phyloP scores from a whole-genome alignment of 2,329 filamentous ascomycete species.

The Emmonsiellopsis sp. region DNA sequence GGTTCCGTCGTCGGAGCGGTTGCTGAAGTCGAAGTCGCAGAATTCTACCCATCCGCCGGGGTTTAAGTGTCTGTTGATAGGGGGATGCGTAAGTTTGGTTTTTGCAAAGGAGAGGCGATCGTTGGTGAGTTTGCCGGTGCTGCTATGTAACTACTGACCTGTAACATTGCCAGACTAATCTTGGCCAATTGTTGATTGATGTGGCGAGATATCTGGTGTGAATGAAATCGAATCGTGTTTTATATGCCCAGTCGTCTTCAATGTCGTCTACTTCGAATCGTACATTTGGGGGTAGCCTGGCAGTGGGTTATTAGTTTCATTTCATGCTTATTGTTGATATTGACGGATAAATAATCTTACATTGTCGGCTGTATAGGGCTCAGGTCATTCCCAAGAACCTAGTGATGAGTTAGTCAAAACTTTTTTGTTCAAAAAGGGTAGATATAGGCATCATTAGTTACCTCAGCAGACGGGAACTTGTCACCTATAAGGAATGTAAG shows the following conservation, averaged over 20 bases:
- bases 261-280: constrained; percentile 55
- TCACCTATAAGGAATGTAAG: constrained; percentile 6
- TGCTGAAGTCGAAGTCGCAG: constrained; percentile 22
- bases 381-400: constrained; percentile 12
- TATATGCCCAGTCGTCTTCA: constrained; percentile 50
- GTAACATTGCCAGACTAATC: constrained; percentile 37
- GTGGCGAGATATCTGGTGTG: constrained; percentile 43
- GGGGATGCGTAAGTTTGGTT: no score
- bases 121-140: neutral
- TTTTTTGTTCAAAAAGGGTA: neutral
- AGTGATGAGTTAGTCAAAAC: neutral
- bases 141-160: constrained; percentile 4
- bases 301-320: neutral
- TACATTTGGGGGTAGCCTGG: constrained; percentile 51
- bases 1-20: constrained; percentile 23
- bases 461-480: constrained; percentile 8
- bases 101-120: constrained; percentile 26
- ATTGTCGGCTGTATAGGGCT: constrained; percentile 11
- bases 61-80: constrained; percentile 4
- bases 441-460: neutral
- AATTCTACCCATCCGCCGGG: constrained; percentile 31
- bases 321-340: neutral
- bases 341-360: constrained; percentile 8
- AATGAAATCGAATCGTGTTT: constrained; percentile 49
- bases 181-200: constrained; percentile 44